Evolutionary conservation across 805 yeast genomes (phyloP).

Genomic region (Myxozyma neotropica): DNA sequence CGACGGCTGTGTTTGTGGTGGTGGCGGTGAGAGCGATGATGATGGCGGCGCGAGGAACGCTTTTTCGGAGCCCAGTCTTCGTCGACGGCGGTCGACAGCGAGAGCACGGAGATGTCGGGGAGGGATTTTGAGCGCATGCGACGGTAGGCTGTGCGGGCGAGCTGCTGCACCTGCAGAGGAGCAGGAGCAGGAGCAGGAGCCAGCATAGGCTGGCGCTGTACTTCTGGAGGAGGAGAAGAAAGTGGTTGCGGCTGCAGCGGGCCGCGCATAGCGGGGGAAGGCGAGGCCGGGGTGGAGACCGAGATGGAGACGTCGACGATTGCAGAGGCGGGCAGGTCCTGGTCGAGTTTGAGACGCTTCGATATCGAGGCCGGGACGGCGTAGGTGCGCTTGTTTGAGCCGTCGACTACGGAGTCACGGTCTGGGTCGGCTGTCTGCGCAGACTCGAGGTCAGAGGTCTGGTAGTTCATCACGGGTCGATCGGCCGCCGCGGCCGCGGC

Average conservation of each 20-base stretch:
- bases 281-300: too few species aligned
- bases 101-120: conserved; percentile 25
- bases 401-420: neutral
- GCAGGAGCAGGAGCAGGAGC: neutral
- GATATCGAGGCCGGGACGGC: conserved; percentile 3
- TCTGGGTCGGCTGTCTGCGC: neutral
- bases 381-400: conserved; percentile 7
- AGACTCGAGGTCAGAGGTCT: conserved; percentile 12
- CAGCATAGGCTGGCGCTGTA: neutral
- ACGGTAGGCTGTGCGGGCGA: conserved; percentile 25
- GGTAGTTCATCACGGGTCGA: conserved; percentile 16
- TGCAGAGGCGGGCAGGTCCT: conserved; percentile 1
- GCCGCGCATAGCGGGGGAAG: too few species aligned
- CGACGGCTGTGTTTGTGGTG: conserved; percentile 18
- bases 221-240: too few species aligned
- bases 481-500: conserved; percentile 22
- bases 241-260: too few species aligned
- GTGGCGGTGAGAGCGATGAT: conserved; percentile 16
- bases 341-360: conserved; percentile 14
- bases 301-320: too few species aligned
- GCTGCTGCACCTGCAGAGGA: too few species aligned
- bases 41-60: conserved; percentile 7
- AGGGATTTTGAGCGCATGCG: conserved; percentile 33
- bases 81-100: conserved; percentile 14
- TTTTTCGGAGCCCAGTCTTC: conserved; percentile 9